Percentiles rank a stretch among this genome's conserved stretches.
phyloP scores from a whole-genome alignment of 1,139 yeast species.

The Wickerhamomyces sp. region DNA sequence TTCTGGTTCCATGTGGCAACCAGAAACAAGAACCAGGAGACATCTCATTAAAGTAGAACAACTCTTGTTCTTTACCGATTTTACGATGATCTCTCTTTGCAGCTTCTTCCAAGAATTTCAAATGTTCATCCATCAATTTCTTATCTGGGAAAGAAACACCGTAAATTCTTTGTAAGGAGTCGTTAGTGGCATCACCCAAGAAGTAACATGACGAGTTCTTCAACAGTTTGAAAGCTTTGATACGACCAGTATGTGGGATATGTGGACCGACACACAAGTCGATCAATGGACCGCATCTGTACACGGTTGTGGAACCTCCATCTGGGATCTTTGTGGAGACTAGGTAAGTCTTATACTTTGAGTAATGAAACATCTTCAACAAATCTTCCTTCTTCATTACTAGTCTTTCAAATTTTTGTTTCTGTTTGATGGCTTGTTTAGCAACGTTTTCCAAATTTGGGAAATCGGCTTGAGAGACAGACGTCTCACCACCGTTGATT shows the following conservation, averaged over 20 bases:
- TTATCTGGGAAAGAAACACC: conserved; percentile 99
- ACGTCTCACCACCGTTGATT: conserved; percentile 73
- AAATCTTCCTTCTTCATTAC: conserved; percentile 89
- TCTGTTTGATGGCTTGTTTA: conserved; percentile 88
- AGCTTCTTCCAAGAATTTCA: conserved; percentile 95
- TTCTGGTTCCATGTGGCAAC: conserved; percentile 98
- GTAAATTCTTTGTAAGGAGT: conserved; percentile 93
- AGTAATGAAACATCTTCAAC: conserved; percentile 89
- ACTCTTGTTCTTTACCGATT: conserved; percentile 94
- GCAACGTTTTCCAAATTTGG: conserved; percentile 81
- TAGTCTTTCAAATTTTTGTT: conserved; percentile 93
- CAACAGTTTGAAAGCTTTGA: conserved; percentile 89
- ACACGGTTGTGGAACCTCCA: conserved; percentile 93
- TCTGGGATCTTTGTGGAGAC: conserved; percentile 90
- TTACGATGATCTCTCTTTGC: conserved; percentile 96
- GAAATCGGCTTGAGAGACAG: conserved; percentile 81
- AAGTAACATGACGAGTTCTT: conserved; percentile 97
- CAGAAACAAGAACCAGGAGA: conserved; percentile 98
- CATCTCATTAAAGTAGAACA: conserved; percentile 91
- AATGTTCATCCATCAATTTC: conserved; percentile 91
- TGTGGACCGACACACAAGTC: conserved; percentile 99
- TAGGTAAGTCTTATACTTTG: conserved; percentile 89
- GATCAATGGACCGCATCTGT: conserved; percentile 96
- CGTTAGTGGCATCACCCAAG: conserved; percentile 88
- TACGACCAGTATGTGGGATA: conserved; percentile 95